Percentiles rank a stretch among this genome's conserved stretches.
Evolutionary conservation across 169 alveolate genomes (phyloP).

Genomic region (Plasmodium ovale): DNA sequence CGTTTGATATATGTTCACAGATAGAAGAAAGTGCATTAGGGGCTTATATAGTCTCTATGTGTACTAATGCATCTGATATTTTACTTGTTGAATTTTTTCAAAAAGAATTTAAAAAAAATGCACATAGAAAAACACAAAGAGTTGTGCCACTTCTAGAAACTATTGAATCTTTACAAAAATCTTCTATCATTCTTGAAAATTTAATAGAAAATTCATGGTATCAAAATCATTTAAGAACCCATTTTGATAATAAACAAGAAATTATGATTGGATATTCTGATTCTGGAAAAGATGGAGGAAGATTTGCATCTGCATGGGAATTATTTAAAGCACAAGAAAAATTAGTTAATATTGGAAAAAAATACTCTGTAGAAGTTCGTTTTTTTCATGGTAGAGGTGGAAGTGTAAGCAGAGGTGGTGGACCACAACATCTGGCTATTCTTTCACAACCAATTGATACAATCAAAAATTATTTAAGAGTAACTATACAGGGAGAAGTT

Average conservation of each 20-base stretch:
- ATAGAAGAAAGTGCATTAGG: constrained; percentile 87
- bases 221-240: constrained; percentile 78
- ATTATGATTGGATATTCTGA: constrained; percentile 91
- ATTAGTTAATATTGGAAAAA: constrained; percentile 80
- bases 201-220: constrained; percentile 85
- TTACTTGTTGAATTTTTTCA: constrained; percentile 84
- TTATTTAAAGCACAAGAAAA: constrained; percentile 86
- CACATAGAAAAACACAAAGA: constrained; percentile 74
- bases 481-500: constrained; percentile 89
- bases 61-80: constrained; percentile 86
- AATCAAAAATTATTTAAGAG: constrained; percentile 85
- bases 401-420: constrained; percentile 90
- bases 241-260: constrained; percentile 83
- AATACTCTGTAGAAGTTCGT: constrained; percentile 81
- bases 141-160: constrained; percentile 90
- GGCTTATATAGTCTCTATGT: constrained; percentile 89
- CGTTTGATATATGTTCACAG: constrained; percentile 84
- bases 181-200: constrained; percentile 84
- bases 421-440: constrained; percentile 89
- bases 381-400: constrained; percentile 92
- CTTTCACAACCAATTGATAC: constrained; percentile 89
- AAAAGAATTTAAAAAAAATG: constrained; percentile 61
- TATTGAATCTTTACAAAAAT: constrained; percentile 82
- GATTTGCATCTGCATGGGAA: constrained; percentile 90
- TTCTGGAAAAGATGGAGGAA: constrained; percentile 90